Evolutionary conservation across 352 stramenopile genomes (phyloP), one percentile per base, ranked within the genome.

Genomic region (Phytophthora citricola): DNA sequence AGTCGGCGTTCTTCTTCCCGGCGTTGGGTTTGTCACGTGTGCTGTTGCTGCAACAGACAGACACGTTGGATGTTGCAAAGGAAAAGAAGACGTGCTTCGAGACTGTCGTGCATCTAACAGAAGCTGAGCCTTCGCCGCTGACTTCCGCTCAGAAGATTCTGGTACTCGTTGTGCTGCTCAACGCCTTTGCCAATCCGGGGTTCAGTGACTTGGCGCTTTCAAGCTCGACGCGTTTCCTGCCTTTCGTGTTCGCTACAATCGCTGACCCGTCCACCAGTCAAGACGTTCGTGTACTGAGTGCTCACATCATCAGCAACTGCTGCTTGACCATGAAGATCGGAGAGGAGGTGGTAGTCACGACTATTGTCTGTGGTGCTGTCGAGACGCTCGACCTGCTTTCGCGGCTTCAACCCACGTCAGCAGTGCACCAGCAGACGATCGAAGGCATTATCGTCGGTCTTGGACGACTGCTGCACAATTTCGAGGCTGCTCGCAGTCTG

Each of bases 311-410:
- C 32, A 78, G 80, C 68, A 94, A 94, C 57, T 91, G 83, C 67
- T 91, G 78, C 48, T 66, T 89, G 40, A 77, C 82, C 15, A 75
- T 91, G 45, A 63, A 83, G 40, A 75, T 88, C 9, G 86, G 87
- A 32, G 83, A 94, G 45, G 83, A 92, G 31, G 66, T 89, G 12
- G 71, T 91, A 32, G 75, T 93, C 55, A 91, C 82, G 26, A 89
- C 79, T 14, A 72, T 94, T 20, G 71, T 94, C 22, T 91, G 82
- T 27, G 86, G 86, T 7, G 83, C 75, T 5, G 71, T 87, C 8
- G 86, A 94, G 57, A 86, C 81, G 3, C 73, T 94, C 20, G 84
- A 93, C 27, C 62, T 66, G n/a, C 66, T 92, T n/a, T 78, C 74
- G 6, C 70, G 73, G 14, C 69, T 87, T 9, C 54, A 71, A 12